phyloP scores from a whole-genome alignment of 805 yeast species.

The Brettanomyces custersianus region DNA sequence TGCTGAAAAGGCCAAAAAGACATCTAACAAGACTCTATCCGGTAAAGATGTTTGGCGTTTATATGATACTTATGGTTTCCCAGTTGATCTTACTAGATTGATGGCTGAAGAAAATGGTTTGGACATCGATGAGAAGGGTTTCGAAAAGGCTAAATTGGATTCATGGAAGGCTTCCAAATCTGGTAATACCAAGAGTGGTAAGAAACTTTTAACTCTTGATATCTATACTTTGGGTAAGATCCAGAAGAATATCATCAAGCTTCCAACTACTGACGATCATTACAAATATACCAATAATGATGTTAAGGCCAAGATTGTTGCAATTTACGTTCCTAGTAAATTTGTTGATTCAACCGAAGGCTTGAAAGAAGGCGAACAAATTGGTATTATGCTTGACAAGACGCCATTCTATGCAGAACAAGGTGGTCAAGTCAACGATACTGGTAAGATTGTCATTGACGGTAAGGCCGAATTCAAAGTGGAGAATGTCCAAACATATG shows the following conservation, averaged over 20 bases:
- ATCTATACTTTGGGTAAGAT: slow-evolving; percentile 82
- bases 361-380: slow-evolving; percentile 34
- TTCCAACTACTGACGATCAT: slow-evolving; percentile 78
- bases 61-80: slow-evolving; percentile 98
- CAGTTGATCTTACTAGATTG: slow-evolving; percentile 92
- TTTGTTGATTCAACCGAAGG: slow-evolving; percentile 43
- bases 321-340: slow-evolving; percentile 56
- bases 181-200: slow-evolving; percentile 50
- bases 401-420: slow-evolving; percentile 97
- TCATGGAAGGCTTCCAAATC: slow-evolving; percentile 95
- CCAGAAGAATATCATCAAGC: slow-evolving; percentile 42
- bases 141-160: slow-evolving; percentile 81
- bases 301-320: slow-evolving; percentile 59
- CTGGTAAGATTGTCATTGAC: slow-evolving; percentile 86
- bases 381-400: slow-evolving; percentile 78
- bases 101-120: slow-evolving; percentile 99
- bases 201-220: slow-evolving; percentile 66
- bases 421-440: slow-evolving; percentile 98
- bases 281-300: slow-evolving; percentile 69
- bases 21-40: slow-evolving; percentile 65
- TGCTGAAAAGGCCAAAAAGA: slow-evolving; percentile 71
- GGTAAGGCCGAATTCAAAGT: slow-evolving; percentile 84
- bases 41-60: slow-evolving; percentile 98
- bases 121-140: slow-evolving; percentile 84
- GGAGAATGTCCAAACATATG: slow-evolving; percentile 84